Evolutionary conservation across 768 basidiomycete species (phyloP), one percentile per base, ranked within the genome.

Genomic region (Cyclocybe cylindracea): DNA sequence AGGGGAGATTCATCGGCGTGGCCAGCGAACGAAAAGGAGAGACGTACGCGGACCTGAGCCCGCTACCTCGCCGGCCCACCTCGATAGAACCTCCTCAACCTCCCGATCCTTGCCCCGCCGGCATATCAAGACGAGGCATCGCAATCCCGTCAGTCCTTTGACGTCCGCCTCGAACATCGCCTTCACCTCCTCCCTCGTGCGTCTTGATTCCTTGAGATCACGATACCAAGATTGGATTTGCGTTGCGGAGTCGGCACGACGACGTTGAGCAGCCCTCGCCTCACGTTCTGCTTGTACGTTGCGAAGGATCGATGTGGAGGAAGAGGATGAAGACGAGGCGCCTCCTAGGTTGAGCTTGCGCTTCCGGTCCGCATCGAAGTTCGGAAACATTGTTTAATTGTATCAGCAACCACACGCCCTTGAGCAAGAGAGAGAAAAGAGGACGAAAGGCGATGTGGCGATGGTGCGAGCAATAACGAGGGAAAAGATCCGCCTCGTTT

Each of bases 271-370:
- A 29, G 77, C 69, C 31, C 90, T 76, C 59, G 87, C 83, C 32
- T 73, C 67, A 33, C 89, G 72, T 47, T 78, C 78, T 14, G 77
- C 77, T 58, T 82, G 85, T 14, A 85, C 89, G 46, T 24, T 24
- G 24, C 24, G 24, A 24, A 24, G 24, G 24, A 24, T 24, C 24
- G 24, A 24, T 3, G 24, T 24, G 24, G 24, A 24, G 24, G 24
- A 24, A 24, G 24, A 3, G 24, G 24, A 24, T 24, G 24, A 24
- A 24, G 76, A 14, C 78, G 74, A 77, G 1, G 79, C 66, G 2
- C 91, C 91, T 11, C 91, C 91, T 14, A 92, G 78, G 64, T 92
- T 91, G 57, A 92, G 92, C 59, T 79, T 76, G 39, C 85, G 79
- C 49, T 82, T 76, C 39, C 71, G 69, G 46, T 85, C 78, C 24